Conservation (phyloP, 1,139 yeast genomes). For the Kodamaea plutei region DNA sequence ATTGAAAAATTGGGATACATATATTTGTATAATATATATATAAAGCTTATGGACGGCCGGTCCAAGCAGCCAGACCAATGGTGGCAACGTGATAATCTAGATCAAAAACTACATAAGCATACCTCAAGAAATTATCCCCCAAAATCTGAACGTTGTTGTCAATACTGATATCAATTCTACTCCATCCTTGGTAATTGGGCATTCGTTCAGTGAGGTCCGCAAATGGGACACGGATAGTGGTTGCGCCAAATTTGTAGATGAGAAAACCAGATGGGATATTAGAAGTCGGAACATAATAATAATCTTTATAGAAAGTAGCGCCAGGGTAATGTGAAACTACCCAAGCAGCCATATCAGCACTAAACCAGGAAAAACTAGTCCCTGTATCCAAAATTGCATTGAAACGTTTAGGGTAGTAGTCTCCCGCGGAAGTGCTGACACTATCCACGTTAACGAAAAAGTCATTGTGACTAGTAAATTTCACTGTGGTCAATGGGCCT, state of each 20-base stretch:
- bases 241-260: conserved; percentile 42
- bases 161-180: conserved; percentile 2
- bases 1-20: no score
- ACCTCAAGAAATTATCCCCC: conserved; percentile 20
- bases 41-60: no score
- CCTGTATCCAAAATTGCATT: conserved; percentile 18
- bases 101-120: conserved; percentile 18
- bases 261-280: conserved; percentile 11
- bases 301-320: conserved; percentile 2
- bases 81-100: conserved; percentile 14
- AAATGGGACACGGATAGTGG: conserved; percentile 42
- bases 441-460: conserved; percentile 9
- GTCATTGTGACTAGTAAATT: conserved; percentile 4
- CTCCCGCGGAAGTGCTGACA: conserved; percentile 4
- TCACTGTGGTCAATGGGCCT: conserved; percentile 13
- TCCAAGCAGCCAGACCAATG: conserved; percentile 13
- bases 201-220: conserved; percentile 24
- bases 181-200: conserved; percentile 5
- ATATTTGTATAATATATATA: no score
- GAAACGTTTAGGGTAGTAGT: conserved; percentile 1
- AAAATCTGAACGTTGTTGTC: conserved; percentile 8
- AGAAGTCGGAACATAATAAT: conserved; percentile 22
- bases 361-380: conserved; percentile 15
- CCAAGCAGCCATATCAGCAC: conserved; percentile 7
- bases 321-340: conserved; percentile 7